Percentiles rank a stretch among this genome's conserved stretches.
Evolutionary conservation across 2,329 filamentous ascomycete species (phyloP).

Genomic region (Chrysosporium keratinophilum): DNA sequence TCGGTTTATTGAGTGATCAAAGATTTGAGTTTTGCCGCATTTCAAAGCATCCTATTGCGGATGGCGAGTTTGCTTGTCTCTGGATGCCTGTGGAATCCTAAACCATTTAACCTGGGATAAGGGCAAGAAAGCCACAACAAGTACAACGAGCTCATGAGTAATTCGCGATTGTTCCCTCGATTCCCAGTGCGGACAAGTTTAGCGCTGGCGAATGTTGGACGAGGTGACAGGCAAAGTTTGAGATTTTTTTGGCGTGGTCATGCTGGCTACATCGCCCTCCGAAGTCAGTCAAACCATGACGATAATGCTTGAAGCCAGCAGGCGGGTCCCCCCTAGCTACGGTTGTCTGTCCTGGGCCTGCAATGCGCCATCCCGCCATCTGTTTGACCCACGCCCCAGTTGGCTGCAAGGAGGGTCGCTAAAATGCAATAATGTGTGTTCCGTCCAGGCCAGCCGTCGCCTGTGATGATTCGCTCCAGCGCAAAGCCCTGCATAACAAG

Average conservation of each 20-base stretch:
- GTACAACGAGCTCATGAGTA: not conserved
- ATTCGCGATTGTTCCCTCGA: not conserved
- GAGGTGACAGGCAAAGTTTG: not conserved
- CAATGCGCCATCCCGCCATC: conserved; percentile 13
- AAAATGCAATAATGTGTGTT: not conserved
- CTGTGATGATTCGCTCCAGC: conserved; percentile 2
- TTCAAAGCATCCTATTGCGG: not conserved
- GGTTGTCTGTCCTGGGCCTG: not conserved
- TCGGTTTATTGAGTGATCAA: too few relatives aligned
- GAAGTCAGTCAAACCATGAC: too few relatives aligned
- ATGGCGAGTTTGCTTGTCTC: not conserved
- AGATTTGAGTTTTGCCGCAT: not conserved
- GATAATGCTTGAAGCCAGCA: too few relatives aligned
- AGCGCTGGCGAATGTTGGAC: conserved; percentile 11
- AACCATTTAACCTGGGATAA: conserved; percentile 1
- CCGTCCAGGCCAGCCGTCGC: conserved; percentile 3
- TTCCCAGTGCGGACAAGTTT: conserved; percentile 4
- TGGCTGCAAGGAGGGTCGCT: conserved; percentile 7
- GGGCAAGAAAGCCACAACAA: not conserved
- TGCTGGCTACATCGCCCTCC: too few relatives aligned
- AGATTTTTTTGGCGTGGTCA: too few relatives aligned
- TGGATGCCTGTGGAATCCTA: conserved; percentile 9
- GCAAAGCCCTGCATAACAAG: conserved; percentile 10
- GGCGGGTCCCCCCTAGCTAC: conserved; percentile 1
- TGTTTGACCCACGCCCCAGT: conserved; percentile 12